phyloP scores from a whole-genome alignment of 768 basidiomycete species.

The Boletus insuetus region DNA sequence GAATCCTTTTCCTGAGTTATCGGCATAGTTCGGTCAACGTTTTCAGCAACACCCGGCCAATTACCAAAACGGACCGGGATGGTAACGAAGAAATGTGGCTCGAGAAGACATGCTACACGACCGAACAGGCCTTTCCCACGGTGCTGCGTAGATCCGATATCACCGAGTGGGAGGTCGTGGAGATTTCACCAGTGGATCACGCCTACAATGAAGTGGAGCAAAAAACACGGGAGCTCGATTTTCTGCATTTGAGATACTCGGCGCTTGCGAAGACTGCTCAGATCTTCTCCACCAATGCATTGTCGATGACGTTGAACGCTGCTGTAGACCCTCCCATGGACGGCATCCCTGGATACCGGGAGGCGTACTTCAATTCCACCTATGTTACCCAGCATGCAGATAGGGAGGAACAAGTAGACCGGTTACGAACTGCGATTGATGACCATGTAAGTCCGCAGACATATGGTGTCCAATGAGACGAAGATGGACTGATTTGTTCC shows the following conservation, averaged over 20 bases:
- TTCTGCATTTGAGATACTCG: slow-evolving; percentile 67
- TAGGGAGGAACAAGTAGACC: slow-evolving; percentile 65
- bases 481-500: slow-evolving; percentile 2
- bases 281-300: slow-evolving; percentile 68
- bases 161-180: slow-evolving; percentile 60
- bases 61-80: slow-evolving; percentile 61
- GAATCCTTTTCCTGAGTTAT: not conserved
- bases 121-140: slow-evolving; percentile 88
- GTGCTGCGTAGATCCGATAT: slow-evolving; percentile 89
- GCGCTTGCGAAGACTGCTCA: slow-evolving; percentile 77
- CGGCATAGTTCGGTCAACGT: slow-evolving; percentile 67
- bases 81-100: slow-evolving; percentile 77
- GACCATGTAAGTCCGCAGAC: slow-evolving; percentile 57
- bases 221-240: slow-evolving; percentile 75
- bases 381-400: slow-evolving; percentile 71
- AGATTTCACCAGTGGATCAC: slow-evolving; percentile 83
- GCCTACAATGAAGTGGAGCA: slow-evolving; percentile 79
- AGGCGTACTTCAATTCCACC: slow-evolving; percentile 68
- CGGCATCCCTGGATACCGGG: slow-evolving; percentile 73
- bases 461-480: not conserved
- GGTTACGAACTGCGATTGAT: slow-evolving; percentile 71
- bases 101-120: slow-evolving; percentile 85
- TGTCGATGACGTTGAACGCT: slow-evolving; percentile 84
- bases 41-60: slow-evolving; percentile 74
- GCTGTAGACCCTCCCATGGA: slow-evolving; percentile 81